These are phyloP conservation scores for Citrus maxima DNA, from an alignment of 345 rosid genomes.

Conservation along the genomic window DNA sequence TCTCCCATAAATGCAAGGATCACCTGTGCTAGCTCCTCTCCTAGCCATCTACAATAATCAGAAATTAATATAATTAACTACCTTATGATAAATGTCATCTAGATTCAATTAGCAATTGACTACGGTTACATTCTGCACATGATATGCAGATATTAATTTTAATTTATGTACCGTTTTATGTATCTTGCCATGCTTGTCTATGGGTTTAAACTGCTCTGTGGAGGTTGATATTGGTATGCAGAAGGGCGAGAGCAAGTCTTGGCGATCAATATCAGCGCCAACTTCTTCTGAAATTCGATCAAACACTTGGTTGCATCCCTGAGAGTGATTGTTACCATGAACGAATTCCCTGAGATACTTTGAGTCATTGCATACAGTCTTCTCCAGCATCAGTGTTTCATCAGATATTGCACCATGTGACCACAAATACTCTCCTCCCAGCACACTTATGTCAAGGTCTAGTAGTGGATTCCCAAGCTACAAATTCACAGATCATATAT, in stretches of 20 bases:
- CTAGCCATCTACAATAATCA: slow-evolving; percentile 17
- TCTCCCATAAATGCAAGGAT: slow-evolving; percentile 28
- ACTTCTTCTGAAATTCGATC: slow-evolving; percentile 16
- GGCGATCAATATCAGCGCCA: slow-evolving; percentile 5
- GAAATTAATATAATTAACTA: not conserved
- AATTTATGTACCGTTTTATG: slow-evolving; percentile 12
- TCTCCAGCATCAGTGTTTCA: slow-evolving; percentile 24
- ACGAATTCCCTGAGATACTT: slow-evolving; percentile 13
- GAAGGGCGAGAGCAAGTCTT: slow-evolving; percentile 24
- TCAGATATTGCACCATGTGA: slow-evolving; percentile 39
- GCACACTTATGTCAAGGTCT: slow-evolving; percentile 36
- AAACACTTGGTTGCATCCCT: slow-evolving; percentile 28
- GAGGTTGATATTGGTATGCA: slow-evolving; percentile 18
- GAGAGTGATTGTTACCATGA: slow-evolving; percentile 11
- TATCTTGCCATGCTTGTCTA: slow-evolving; percentile 22
- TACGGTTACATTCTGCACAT: not conserved
- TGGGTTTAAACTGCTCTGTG: slow-evolving; percentile 17
- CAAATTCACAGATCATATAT: not conserved
- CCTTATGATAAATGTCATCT: not conserved
- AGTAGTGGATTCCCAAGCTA: slow-evolving; percentile 44
- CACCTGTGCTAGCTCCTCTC: slow-evolving; percentile 12
- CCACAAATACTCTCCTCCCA: slow-evolving; percentile 33
- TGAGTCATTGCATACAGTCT: slow-evolving; percentile 30
- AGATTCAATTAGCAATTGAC: not conserved
- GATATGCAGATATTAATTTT: not conserved